Evolutionary conservation across 1,139 yeast species (phyloP), one percentile per base, ranked within the genome.

Genomic region (Geotrichum siamense): DNA sequence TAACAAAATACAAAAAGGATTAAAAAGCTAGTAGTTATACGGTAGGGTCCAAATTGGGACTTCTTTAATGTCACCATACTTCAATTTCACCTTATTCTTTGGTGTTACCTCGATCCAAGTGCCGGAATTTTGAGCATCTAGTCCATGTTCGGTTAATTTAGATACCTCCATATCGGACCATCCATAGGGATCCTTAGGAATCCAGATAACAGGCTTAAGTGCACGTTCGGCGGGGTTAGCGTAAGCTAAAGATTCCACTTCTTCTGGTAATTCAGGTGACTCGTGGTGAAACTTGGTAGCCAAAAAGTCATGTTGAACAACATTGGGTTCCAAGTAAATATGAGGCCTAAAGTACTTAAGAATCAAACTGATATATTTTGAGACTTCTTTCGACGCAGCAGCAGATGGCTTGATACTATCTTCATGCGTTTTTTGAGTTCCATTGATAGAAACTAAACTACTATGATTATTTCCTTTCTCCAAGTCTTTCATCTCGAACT

Each of bases 151-250:
- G 12, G 57, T 53, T 32, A 68, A 54, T 40, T 72, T 67, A 38
- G 70, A 72, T 10, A 82, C 74, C 54, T 83, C 78, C 16, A 58
- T 61, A 2, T 72, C 65, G 3, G 94, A 79, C 59, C 85, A 74
- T 0, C 97, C 97, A 72, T 76, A 75, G 5, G 83, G 78, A 63
- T 91, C 98, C 48, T 70, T 70, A 8, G 96, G 94, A 53, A 91
- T 75, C 98, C 98, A 91, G 17, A 91, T 68, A 22, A 72, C 69
- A 4, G 95, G 94, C 54, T 79, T 74, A 30, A 69, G 64, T 0
- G 79, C 80, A 19, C 75, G 67, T 8, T 79, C 77, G 2, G 84
- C 82, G 1, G 97, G 96, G 54, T 76, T 74, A 54, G 76, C 74
- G 64, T 80, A 91, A 4, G 95, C 94, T 48, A 67, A 69, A 28